These are phyloP conservation scores for Salix purpurea DNA, from an alignment of 345 rosid species.

Conservation along the genomic window DNA sequence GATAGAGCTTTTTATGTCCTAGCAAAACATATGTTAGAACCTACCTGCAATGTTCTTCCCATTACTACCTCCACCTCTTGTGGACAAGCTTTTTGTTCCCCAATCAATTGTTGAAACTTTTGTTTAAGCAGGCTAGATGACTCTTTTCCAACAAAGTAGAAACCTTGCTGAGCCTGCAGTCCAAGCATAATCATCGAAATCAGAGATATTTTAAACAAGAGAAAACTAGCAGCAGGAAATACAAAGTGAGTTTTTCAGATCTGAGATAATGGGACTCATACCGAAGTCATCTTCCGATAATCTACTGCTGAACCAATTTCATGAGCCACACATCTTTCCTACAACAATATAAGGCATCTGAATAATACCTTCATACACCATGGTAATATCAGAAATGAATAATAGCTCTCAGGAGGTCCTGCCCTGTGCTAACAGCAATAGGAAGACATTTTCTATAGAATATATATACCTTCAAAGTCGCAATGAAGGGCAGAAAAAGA, in stretches of 20 bases:
- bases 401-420: background rate
- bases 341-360: conserved; percentile 16
- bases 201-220: background rate
- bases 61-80: conserved; percentile 84
- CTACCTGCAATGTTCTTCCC: conserved; percentile 85
- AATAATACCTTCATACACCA: conserved; percentile 5
- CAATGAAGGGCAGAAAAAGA: conserved; percentile 89
- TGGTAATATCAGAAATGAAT: background rate
- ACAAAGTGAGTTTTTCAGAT: conserved; percentile 2
- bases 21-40: conserved; percentile 9
- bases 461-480: conserved; percentile 62
- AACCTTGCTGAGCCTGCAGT: conserved; percentile 83
- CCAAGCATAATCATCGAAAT: background rate
- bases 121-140: conserved; percentile 50
- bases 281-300: conserved; percentile 88
- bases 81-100: conserved; percentile 46
- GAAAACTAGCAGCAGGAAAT: conserved; percentile 10
- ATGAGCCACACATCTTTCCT: conserved; percentile 77
- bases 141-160: conserved; percentile 75
- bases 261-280: conserved; percentile 21
- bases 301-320: conserved; percentile 90
- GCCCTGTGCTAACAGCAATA: background rate
- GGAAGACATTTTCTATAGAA: background rate
- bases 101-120: conserved; percentile 67
- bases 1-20: background rate